Conservation (phyloP, 306 rosid genomes). For the Trichosanthes cucumerina region DNA sequence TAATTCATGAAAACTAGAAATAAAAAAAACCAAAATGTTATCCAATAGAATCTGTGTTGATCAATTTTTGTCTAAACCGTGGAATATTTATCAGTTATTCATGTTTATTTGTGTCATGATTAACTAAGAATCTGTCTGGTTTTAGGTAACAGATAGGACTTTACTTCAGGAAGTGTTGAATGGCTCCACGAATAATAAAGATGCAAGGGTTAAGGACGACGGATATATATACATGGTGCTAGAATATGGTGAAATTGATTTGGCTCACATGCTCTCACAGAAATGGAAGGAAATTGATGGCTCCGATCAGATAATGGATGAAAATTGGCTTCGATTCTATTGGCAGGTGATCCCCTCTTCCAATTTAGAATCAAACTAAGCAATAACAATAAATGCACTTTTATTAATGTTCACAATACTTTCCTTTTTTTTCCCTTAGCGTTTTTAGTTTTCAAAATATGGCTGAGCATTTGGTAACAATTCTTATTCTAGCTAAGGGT, state of each 20-base stretch:
- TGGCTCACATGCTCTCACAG: slow-evolving; percentile 98
- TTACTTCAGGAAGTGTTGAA: slow-evolving; percentile 66
- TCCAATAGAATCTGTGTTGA: neutral
- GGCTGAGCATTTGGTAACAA: neutral
- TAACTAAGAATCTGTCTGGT: slow-evolving; percentile 3
- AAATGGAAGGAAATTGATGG: slow-evolving; percentile 84
- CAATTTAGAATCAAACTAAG: neutral
- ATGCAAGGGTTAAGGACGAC: slow-evolving; percentile 86
- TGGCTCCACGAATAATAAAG: slow-evolving; percentile 63
- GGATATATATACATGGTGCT: slow-evolving; percentile 94
- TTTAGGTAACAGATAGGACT: slow-evolving; percentile 85
- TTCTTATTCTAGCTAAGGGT: neutral
- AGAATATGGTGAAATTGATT: slow-evolving; percentile 95
- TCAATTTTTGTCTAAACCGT: neutral
- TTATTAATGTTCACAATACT: neutral
- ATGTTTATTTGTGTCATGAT: neutral
- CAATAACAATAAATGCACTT: neutral
- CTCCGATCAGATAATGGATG: slow-evolving; percentile 45
- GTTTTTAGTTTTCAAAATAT: neutral
- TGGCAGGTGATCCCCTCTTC: slow-evolving; percentile 61
- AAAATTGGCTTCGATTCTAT: slow-evolving; percentile 95
- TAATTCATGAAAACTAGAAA: neutral
- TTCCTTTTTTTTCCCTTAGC: neutral
- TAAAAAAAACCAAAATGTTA: neutral
- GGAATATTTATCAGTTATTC: neutral